phyloP scores from a whole-genome alignment of 257 asterid genomes.

The Datura wrightii region DNA sequence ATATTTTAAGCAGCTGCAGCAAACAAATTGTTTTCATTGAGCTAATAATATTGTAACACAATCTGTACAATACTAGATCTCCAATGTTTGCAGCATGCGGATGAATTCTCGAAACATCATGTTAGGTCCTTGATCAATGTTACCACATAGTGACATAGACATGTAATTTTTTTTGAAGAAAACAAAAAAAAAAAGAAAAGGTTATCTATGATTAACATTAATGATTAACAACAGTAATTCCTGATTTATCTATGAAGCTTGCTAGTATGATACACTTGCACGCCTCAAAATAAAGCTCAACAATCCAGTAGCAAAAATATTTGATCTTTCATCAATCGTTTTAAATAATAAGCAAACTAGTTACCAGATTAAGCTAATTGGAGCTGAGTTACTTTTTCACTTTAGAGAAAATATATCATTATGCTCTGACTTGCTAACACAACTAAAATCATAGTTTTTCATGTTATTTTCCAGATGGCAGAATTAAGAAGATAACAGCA shows the following conservation, averaged over 20 bases:
- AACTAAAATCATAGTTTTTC: background rate
- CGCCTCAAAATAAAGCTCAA: background rate
- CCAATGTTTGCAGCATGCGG: background rate
- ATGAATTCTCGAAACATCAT: background rate
- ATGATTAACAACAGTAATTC: background rate
- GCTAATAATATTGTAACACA: background rate
- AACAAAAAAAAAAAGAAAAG: no score
- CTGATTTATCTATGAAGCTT: background rate
- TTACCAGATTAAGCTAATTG: constrained; percentile 22
- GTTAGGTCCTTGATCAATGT: background rate
- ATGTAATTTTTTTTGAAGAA: background rate
- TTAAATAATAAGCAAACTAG: background rate
- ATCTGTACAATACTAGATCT: background rate
- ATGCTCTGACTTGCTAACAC: background rate
- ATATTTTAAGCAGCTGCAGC: background rate
- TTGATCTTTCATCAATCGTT: background rate
- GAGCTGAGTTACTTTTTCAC: background rate
- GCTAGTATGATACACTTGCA: background rate
- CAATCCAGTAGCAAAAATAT: background rate
- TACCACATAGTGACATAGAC: background rate
- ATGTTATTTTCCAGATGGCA: background rate
- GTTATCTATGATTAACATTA: background rate
- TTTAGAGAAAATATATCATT: background rate
- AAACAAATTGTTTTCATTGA: background rate
- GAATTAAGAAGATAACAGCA: background rate